Base-by-base conservation (phyloP, 2,329 filamentous ascomycete genomes). In the Diaporthe longicolla region DNA sequence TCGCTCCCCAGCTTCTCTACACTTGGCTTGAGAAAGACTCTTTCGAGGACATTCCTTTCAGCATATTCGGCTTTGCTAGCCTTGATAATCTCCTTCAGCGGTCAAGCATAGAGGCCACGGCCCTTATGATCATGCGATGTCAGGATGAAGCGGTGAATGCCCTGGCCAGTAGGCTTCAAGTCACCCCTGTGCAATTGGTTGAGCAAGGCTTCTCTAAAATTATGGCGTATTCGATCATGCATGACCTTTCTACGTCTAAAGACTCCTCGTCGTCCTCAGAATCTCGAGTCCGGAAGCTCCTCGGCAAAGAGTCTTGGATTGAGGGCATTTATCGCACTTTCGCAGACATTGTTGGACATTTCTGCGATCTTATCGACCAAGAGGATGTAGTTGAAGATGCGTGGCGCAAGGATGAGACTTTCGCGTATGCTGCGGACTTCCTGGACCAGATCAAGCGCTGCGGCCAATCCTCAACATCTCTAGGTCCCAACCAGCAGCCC, bases 1-100 rank as follows among this genome's bases (percentile, higher is more conserved):
- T 98, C 80, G 92, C 94, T 9, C 92, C 95, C 2, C 97, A 99
- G 79, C 87, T 99, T 9, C 85, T 98, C 4, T 98, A 94, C 80
- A 98, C 95, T 0, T 99, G 95, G 96, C 89, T 97, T 4, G 91
- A 94, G 76, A 84, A 84, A 0, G 89, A 93, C 74, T 83, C 85
- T 1, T 85, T 98, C 10, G 86, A 89, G n/a, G 87, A 90, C 4
- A 93, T 99, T 65, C 96, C 97, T 0, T 98, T 90, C 79, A 85
- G 88, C n/a, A 93, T 97, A 2, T 99, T 99, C 81, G 93, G 92
- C 1, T 99, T 97, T 79, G 74, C 83, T 1, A 90, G 84, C 21
- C 87, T 98, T 2, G 81, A 87, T 24, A 91, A 94, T 6, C 88
- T 99, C 70, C 82, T 98, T 3, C 80, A 82, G 8, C 91, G 94